phyloP scores from a whole-genome alignment of 306 rosid genomes.

The Sicyos edulis region DNA sequence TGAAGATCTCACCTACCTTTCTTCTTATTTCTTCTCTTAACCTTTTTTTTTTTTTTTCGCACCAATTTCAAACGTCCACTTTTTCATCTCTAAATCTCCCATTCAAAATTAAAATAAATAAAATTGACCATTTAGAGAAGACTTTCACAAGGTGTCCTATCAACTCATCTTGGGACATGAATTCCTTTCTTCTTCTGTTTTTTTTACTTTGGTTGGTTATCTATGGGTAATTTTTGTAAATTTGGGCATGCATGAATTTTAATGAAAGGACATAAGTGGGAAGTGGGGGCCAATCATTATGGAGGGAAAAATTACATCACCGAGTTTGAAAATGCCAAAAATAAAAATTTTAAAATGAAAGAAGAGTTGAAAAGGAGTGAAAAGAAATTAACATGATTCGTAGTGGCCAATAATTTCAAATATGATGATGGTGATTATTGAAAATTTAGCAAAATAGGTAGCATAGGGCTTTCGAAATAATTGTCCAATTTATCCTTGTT shows the following conservation, averaged over 20 bases:
- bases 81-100: not conserved
- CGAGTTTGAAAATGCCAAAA: slow-evolving; percentile 31
- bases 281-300: slow-evolving; percentile 23
- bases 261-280: not conserved
- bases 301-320: slow-evolving; percentile 33
- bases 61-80: slow-evolving; percentile 9
- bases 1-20: slow-evolving; percentile 34
- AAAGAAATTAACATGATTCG: not conserved
- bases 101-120: not conserved
- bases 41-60: slow-evolving; percentile 17
- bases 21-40: slow-evolving; percentile 20
- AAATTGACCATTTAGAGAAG: slow-evolving; percentile 24
- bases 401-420: slow-evolving; percentile 2
- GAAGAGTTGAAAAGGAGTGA: slow-evolving; percentile 1
- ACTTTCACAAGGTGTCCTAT: slow-evolving; percentile 32
- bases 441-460: not conserved
- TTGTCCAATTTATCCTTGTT: slow-evolving; percentile 2
- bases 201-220: not conserved
- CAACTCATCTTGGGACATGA: slow-evolving; percentile 10
- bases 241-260: slow-evolving; percentile 36
- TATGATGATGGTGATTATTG: slow-evolving; percentile 1
- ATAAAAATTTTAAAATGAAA: not conserved
- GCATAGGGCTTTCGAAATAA: not conserved
- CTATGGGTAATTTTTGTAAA: slow-evolving; percentile 13
- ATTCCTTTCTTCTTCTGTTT: not conserved